A percentile compares a stretch with the other conserved stretches of the same genome.
Evolutionary conservation across 441 rosid species (phyloP).

Genomic region (Sinapis alba): DNA sequence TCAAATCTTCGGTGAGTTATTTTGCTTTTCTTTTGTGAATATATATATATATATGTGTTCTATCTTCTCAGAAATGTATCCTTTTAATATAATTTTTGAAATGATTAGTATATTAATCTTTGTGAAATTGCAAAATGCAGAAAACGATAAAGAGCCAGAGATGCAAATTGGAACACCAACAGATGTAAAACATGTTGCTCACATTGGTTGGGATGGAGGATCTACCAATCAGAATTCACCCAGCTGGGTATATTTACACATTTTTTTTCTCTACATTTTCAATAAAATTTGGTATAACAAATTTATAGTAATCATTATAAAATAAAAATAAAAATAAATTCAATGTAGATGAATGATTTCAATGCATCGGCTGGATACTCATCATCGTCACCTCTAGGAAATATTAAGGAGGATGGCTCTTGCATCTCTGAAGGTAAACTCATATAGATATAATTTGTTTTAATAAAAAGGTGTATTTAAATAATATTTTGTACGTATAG

Average conservation of each 20-base stretch:
- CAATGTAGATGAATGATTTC: constrained; percentile 70
- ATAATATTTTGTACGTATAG: neutral
- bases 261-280: neutral
- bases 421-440: constrained; percentile 53
- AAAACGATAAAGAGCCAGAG: constrained; percentile 74
- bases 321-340: neutral
- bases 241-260: constrained; percentile 62
- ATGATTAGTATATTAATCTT: neutral
- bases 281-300: neutral
- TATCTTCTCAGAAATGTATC: neutral
- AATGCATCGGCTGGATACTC: constrained; percentile 40
- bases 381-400: constrained; percentile 44
- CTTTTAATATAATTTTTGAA: neutral
- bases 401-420: constrained; percentile 39
- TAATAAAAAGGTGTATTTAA: neutral
- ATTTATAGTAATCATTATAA: neutral
- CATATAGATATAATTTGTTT: too few relatives aligned
- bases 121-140: constrained; percentile 43
- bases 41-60: neutral
- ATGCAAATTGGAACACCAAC: constrained; percentile 88
- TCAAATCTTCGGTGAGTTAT: constrained; percentile 73
- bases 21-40: neutral
- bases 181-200: constrained; percentile 98
- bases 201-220: constrained; percentile 96
- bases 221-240: constrained; percentile 56